These are phyloP conservation scores for Kodamaea jinghongensis DNA, from an alignment of 805 yeast species.

Conservation along the genomic window DNA sequence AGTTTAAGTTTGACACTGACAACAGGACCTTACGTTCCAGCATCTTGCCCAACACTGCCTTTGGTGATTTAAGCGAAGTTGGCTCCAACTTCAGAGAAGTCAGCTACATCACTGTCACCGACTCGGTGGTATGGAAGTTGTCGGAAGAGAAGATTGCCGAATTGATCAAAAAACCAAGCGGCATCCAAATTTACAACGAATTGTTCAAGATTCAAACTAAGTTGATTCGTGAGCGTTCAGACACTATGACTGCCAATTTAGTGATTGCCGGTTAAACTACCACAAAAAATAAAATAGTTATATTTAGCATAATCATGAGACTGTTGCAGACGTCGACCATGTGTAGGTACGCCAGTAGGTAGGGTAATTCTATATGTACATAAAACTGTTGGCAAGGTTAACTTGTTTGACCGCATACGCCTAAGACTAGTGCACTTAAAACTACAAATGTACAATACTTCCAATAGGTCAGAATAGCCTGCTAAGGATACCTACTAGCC, in stretches of 20 bases:
- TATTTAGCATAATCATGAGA: too few species aligned
- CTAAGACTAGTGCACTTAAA: too few species aligned
- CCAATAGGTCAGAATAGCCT: too few species aligned
- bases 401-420: too few species aligned
- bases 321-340: too few species aligned
- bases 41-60: constrained; percentile 70
- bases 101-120: constrained; percentile 54
- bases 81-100: constrained; percentile 42
- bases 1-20: constrained; percentile 38
- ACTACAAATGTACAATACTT: too few species aligned
- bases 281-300: neutral
- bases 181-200: constrained; percentile 60
- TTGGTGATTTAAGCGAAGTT: constrained; percentile 53
- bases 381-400: too few species aligned
- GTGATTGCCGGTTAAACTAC: constrained; percentile 51
- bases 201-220: constrained; percentile 58
- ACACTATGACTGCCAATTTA: constrained; percentile 72
- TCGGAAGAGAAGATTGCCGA: constrained; percentile 43
- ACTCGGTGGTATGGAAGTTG: constrained; percentile 68
- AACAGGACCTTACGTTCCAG: constrained; percentile 35
- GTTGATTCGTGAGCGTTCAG: constrained; percentile 68
- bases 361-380: too few species aligned
- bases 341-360: too few species aligned
- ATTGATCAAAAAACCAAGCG: constrained; percentile 43
- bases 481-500: too few species aligned